Evolutionary conservation across 768 basidiomycete genomes (phyloP).

Genomic region (Gymnopilus dilepis): DNA sequence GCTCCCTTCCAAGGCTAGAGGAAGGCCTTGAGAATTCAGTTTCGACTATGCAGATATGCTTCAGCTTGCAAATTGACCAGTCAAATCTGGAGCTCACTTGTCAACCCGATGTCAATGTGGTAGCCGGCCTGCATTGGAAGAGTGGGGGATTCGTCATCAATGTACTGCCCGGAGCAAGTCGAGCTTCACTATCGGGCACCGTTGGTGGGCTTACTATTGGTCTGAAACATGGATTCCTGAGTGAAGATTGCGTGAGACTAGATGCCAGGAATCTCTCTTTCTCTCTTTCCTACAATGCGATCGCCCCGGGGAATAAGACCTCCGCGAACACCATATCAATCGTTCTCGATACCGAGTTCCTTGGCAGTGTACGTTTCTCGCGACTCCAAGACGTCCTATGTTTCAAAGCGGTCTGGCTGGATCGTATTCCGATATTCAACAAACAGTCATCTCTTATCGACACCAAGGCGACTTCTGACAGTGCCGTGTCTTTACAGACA

Average conservation of each 20-base stretch:
- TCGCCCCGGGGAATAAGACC: constrained; percentile 40
- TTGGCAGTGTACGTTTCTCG: constrained; percentile 80
- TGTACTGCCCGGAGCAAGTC: constrained; percentile 74
- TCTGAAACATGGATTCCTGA: constrained; percentile 84
- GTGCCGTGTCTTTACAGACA: constrained; percentile 9
- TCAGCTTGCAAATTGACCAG: constrained; percentile 91
- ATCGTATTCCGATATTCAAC: constrained; percentile 80
- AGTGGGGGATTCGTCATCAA: constrained; percentile 90
- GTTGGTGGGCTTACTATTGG: constrained; percentile 83
- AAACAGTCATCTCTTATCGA: constrained; percentile 36
- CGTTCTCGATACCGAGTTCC: constrained; percentile 84
- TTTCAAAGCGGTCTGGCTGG: constrained; percentile 95
- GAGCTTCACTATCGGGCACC: constrained; percentile 74
- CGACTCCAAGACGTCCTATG: constrained; percentile 91
- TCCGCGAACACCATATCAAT: constrained; percentile 66
- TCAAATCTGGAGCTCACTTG: constrained; percentile 89
- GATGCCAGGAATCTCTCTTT: constrained; percentile 85
- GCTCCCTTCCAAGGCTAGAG: constrained; percentile 21
- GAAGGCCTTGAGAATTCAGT: constrained; percentile 26
- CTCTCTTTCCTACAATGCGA: constrained; percentile 70
- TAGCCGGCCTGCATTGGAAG: constrained; percentile 89
- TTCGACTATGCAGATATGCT: constrained; percentile 71
- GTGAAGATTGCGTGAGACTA: constrained; percentile 81
- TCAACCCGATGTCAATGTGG: constrained; percentile 91
- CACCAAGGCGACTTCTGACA: constrained; percentile 28